Evolutionary conservation across 2,329 filamentous ascomycete genomes (phyloP).

Genomic region (Phialemoniopsis sp.): DNA sequence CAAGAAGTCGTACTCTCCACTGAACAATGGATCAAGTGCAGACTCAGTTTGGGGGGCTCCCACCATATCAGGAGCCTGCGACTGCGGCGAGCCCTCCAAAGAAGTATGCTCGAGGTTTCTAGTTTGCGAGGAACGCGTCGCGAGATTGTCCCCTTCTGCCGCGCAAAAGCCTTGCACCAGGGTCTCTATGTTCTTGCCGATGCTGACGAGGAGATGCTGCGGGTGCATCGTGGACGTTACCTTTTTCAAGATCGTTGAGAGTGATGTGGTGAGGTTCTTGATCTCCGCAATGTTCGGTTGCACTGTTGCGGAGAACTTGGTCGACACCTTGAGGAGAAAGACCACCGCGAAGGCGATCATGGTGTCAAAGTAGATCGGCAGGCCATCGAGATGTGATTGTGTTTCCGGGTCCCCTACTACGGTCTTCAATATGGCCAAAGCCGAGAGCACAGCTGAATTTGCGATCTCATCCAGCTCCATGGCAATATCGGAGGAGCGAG

Average conservation of each 20-base stretch:
- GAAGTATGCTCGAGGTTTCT: too few relatives aligned
- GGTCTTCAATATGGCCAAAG: conserved; percentile 1
- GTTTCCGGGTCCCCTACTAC: conserved; percentile 3
- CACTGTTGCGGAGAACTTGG: conserved; percentile 8
- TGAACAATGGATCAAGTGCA: conserved; percentile 2
- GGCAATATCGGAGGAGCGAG: conserved; percentile 1
- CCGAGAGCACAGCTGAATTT: conserved; percentile 6
- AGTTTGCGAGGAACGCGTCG: too few relatives aligned
- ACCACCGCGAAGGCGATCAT: conserved; percentile 13
- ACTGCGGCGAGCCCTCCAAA: too few relatives aligned
- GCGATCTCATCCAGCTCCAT: conserved; percentile 17
- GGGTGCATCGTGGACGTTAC: conserved; percentile 10
- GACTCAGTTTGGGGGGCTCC: not conserved
- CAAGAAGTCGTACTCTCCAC: conserved; percentile 6
- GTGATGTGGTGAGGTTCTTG: conserved; percentile 2
- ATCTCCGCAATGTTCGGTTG: conserved; percentile 16
- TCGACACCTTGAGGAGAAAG: conserved; percentile 17
- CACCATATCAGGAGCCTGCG: too few relatives aligned
- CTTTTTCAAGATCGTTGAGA: conserved; percentile 4
- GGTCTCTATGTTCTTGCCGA: not conserved
- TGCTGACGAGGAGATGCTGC: conserved; percentile 11
- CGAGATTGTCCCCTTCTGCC: not conserved
- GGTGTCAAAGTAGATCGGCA: conserved; percentile 6
- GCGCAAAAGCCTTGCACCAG: not conserved
- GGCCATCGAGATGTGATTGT: conserved; percentile 3